A percentile compares a stretch with the other conserved stretches of the same genome.
Evolutionary conservation across 495 filamentous ascomycete genomes (phyloP).

Genomic region (Apiosordaria backusii): DNA sequence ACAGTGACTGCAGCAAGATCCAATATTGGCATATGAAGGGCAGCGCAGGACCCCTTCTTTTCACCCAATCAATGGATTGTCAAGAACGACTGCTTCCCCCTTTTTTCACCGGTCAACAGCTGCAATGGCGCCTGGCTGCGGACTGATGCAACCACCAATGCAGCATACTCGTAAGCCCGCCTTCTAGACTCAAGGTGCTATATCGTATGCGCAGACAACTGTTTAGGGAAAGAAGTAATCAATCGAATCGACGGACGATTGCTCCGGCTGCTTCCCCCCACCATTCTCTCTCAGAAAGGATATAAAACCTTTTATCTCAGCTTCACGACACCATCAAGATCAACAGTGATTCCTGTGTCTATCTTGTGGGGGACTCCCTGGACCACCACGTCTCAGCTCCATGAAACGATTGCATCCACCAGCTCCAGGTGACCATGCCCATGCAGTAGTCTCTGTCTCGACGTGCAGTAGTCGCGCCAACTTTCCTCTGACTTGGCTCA

Average conservation of each 20-base stretch:
- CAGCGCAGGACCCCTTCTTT: conserved; percentile 1
- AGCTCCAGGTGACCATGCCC: neutral
- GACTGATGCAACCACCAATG: neutral
- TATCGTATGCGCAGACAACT: neutral
- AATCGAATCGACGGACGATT: neutral
- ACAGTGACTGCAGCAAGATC: neutral
- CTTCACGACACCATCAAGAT: neutral
- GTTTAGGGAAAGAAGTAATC: neutral
- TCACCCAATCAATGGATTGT: neutral
- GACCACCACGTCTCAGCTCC: neutral
- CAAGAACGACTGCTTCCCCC: neutral
- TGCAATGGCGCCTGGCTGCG: neutral
- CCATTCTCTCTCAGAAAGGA: neutral
- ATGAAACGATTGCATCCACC: neutral
- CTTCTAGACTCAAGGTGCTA: neutral
- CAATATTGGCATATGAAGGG: neutral
- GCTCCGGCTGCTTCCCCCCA: neutral
- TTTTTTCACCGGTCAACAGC: conserved; percentile 2
- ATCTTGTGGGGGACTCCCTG: neutral
- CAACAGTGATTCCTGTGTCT: neutral
- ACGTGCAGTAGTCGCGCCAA: neutral
- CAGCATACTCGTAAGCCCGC: neutral
- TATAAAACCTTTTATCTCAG: neutral
- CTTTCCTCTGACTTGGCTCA: neutral
- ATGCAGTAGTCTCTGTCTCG: conserved; percentile 1